Evolutionary conservation across 345 rosid species (phyloP).

Genomic region (Populus tremula): DNA sequence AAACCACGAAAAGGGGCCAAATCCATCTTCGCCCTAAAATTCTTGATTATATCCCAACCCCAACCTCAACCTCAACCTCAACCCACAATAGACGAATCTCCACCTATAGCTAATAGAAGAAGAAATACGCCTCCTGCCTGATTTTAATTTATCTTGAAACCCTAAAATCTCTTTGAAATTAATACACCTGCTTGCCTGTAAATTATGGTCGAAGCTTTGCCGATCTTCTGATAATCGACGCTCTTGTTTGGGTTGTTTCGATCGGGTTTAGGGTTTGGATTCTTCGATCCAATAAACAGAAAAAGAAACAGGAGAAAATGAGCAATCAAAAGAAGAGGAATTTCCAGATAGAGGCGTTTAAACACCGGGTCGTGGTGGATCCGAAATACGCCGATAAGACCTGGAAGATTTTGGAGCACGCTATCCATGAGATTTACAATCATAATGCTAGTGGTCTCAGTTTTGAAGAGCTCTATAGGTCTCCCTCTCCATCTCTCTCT

Average conservation of each 20-base stretch:
- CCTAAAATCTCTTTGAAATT: neutral
- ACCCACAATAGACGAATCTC: neutral
- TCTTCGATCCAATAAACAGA: neutral
- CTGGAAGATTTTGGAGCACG: conserved; percentile 97
- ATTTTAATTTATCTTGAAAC: neutral
- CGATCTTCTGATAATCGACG: neutral
- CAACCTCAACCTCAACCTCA: neutral
- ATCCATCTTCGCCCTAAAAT: neutral
- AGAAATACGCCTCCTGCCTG: neutral
- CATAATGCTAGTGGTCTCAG: conserved; percentile 98
- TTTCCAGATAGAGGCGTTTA: conserved; percentile 98
- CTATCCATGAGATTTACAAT: conserved; percentile 96
- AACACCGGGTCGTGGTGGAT: conserved; percentile 96
- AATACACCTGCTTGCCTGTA: neutral
- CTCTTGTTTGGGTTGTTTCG: neutral
- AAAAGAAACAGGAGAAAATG: conserved; percentile 36
- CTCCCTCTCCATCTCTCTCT: neutral
- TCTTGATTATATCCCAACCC: neutral
- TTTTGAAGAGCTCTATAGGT: conserved; percentile 98
- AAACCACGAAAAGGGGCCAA: conserved; percentile 1
- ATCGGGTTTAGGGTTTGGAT: neutral
- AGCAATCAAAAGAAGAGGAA: conserved; percentile 96
- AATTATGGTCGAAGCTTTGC: neutral
- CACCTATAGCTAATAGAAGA: neutral
- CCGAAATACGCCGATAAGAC: conserved; percentile 96